Conservation (phyloP, 208 protist genomes). For the Phytomonas sp. region DNA sequence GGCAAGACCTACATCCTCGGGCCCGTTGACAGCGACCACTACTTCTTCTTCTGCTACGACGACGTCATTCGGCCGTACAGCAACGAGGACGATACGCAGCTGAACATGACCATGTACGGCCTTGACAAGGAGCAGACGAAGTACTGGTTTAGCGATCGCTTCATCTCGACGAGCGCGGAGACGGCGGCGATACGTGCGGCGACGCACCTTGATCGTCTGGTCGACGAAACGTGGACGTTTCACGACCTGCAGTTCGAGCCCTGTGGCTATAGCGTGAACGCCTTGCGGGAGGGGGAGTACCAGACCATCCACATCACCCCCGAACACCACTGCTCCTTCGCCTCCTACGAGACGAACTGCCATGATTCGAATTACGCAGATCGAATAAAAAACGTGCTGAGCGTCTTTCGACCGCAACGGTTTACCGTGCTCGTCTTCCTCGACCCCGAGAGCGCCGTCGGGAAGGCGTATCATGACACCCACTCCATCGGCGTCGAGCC, state of each 20-base stretch:
- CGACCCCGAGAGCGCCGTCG: conserved; percentile 68
- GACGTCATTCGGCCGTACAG: conserved; percentile 65
- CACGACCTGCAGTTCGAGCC: conserved; percentile 91
- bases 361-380: conserved; percentile 50
- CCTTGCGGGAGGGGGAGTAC: conserved; percentile 79
- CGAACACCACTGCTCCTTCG: conserved; percentile 90
- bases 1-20: conserved; percentile 88
- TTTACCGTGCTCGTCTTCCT: conserved; percentile 86
- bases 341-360: conserved; percentile 92
- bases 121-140: conserved; percentile 67
- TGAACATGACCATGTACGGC: conserved; percentile 90
- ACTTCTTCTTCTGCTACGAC: conserved; percentile 89
- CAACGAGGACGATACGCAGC: conserved; percentile 67
- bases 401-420: conserved; percentile 68
- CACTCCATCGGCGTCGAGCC: conserved; percentile 69
- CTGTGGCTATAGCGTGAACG: conserved; percentile 94
- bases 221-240: conserved; percentile 70
- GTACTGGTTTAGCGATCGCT: conserved; percentile 77
- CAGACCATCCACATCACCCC: conserved; percentile 95
- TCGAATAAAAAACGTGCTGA: conserved; percentile 49
- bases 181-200: conserved; percentile 57
- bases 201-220: conserved; percentile 61
- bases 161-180: conserved; percentile 51
- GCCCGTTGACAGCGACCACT: conserved; percentile 87
- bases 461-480: conserved; percentile 46